Evolutionary conservation across 2,329 filamentous ascomycete genomes (phyloP), one percentile per base, ranked within the genome.

Genomic region (Neopestalotiopsis sp.): DNA sequence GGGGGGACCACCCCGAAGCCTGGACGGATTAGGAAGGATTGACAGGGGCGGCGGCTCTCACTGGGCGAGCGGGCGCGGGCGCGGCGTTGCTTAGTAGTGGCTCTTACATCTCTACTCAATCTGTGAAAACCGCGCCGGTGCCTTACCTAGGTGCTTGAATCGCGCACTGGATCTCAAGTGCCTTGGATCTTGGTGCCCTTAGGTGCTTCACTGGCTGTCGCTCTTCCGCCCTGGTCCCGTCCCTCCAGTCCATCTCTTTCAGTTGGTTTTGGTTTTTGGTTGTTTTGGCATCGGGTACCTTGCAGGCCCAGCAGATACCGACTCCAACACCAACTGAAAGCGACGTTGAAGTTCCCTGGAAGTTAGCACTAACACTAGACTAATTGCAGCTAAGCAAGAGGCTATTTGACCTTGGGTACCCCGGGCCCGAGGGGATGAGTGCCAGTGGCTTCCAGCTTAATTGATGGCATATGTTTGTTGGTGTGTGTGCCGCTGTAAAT

Each of bases 21-120:
- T 62, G 28, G 12, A 53, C 61, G 17, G 61, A 64, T 64, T 64
- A 24, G 61, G 61, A 45, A 64, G 42, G 61, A 64, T 64, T 28
- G 42, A 49, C 61, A 64, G 61, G 61, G 61, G 61, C n/a, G 28
- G 17, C 61, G 45, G 6, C 45, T 53, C 45, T 53, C 17, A 53
- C 45, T 24, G 45, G 20, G 45, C 24, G 17, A n/a, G 17, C 45
- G 45, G 45, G 45, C 17, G 45, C 45, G 45, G 45, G 20, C 45
- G n/a, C 45, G 45, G 45, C 45, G 45, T 53, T 20, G 45, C n/a
- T 53, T 53, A n/a, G 45, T 17, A 53, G 45, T 53, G 45, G 45
- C 45, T 20, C 45, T 53, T 10, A 12, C 45, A 53, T 20, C 49
- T n/a, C 49, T n/a, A 53, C 45, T 53, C 45, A 53, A 53, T 53